Evolutionary conservation across 768 basidiomycete species (phyloP).

Genomic region (Suillus subalutaceus): DNA sequence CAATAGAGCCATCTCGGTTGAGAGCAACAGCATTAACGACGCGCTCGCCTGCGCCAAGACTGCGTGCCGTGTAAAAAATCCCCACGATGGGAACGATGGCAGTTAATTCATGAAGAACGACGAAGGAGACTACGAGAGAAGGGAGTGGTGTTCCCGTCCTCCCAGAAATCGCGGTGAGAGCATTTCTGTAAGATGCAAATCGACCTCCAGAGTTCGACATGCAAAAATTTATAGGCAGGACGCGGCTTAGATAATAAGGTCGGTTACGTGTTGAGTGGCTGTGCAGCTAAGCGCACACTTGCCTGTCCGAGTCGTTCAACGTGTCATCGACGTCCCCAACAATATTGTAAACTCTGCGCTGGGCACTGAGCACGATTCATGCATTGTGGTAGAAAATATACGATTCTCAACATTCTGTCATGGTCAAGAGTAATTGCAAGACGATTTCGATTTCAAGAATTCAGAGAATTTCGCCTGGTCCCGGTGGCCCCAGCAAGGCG

Average conservation of each 20-base stretch:
- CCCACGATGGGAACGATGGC: slow-evolving; percentile 76
- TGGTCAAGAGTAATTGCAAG: background rate
- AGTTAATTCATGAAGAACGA: slow-evolving; percentile 83
- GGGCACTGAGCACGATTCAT: background rate
- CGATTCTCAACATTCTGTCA: background rate
- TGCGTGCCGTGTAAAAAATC: slow-evolving; percentile 70
- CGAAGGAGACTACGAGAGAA: slow-evolving; percentile 75
- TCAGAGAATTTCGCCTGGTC: background rate
- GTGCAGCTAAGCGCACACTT: background rate
- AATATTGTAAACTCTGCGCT: no score
- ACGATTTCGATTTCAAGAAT: background rate
- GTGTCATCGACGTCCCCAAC: no score
- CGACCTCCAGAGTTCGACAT: slow-evolving; percentile 28
- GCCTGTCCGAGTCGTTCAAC: no score
- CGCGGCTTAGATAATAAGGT: background rate
- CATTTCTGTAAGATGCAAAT: slow-evolving; percentile 52
- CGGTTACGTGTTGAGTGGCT: background rate
- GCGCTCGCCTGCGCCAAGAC: slow-evolving; percentile 68
- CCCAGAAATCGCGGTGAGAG: slow-evolving; percentile 60
- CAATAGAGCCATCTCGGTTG: slow-evolving; percentile 21
- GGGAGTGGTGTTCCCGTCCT: slow-evolving; percentile 77
- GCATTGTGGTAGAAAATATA: background rate
- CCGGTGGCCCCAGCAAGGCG: no score
- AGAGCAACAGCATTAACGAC: slow-evolving; percentile 49
- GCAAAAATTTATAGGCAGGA: slow-evolving; percentile 9